These are phyloP conservation scores for Fusarium pseudocircinatum DNA, from an alignment of 2,329 filamentous ascomycete genomes.

Conservation along the genomic window DNA sequence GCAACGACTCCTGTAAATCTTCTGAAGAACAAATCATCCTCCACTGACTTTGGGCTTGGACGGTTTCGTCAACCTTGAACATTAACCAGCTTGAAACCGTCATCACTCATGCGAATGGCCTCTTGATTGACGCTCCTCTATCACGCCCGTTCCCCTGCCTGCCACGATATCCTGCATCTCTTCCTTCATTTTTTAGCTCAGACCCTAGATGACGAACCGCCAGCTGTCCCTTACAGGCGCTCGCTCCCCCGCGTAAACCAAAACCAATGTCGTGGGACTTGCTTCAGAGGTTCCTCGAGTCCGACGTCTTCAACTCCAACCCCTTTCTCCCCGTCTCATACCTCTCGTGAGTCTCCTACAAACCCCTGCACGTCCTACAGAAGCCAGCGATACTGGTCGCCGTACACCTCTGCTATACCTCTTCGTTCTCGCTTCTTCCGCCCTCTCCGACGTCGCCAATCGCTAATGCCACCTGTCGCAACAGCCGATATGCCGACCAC, in stretches of 20 bases:
- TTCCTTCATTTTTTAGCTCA: slow-evolving; percentile 18
- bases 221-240: slow-evolving; percentile 44
- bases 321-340: slow-evolving; percentile 90
- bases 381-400: background rate
- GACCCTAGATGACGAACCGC: slow-evolving; percentile 52
- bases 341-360: slow-evolving; percentile 73
- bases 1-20: slow-evolving; percentile 36
- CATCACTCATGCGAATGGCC: slow-evolving; percentile 24
- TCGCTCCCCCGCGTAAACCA: slow-evolving; percentile 51
- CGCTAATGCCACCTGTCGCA: slow-evolving; percentile 43
- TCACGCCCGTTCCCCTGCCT: background rate
- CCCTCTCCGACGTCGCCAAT: slow-evolving; percentile 32
- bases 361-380: background rate
- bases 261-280: slow-evolving; percentile 83
- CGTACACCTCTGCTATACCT: background rate
- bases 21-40: slow-evolving; percentile 11
- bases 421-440: slow-evolving; percentile 8
- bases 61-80: slow-evolving; percentile 24
- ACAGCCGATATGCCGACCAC: slow-evolving; percentile 86
- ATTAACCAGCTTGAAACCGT: slow-evolving; percentile 18
- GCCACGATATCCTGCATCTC: slow-evolving; percentile 5
- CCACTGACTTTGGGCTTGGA: background rate
- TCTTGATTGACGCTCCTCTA: slow-evolving; percentile 20
- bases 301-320: slow-evolving; percentile 92
- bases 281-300: slow-evolving; percentile 90